Evolutionary conservation across 139 green algal species (phyloP), one percentile per base, ranked within the genome.

Genomic region (Desmodesmus armatus): DNA sequence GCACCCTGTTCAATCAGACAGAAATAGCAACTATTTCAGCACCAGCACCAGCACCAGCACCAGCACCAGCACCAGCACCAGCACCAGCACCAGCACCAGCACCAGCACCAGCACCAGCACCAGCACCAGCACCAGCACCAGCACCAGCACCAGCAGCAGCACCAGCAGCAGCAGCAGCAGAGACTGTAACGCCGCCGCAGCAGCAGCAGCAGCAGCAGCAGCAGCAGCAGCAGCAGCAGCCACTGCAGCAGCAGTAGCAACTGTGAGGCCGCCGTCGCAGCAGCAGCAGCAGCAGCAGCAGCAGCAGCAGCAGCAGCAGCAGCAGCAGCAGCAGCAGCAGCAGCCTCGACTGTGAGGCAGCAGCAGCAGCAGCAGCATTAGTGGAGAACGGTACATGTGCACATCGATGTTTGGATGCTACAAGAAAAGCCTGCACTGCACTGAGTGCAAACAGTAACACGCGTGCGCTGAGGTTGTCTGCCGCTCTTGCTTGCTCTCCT

Each of bases 11-110:
- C 47, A 55, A 55, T 55, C 13, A 55, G 47, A 13, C 47, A 55
- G 47, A 13, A 15, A 58, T 23, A 58, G 47, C 17, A 23, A 58
- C 47, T 58, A 23, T 58, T 58, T 58, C 47, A 58, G n/a, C 37
- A 31, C 27, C n/a, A 69, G 60, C 19, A 39, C 27, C n/a, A 69
- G 60, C 60, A 29, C n/a, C n/a, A 39, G 60, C 35, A 69, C 60
- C 60, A 69, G 60, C 60, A 39, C n/a, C n/a, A 39, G n/a, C 60
- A 29, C 60, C 37, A 69, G n/a, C n/a, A 69, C 60, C 60, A n/a
- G 3, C n/a, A 69, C 60, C 35, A 39, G 7, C 37, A 39, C 60
- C 60, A 31, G 60, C 37, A n/a, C 60, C 60, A 69, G 3, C 60
- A 19, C 7, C 4, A 7, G 37, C 3, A 69, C n/a, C 60, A 66